A percentile compares a stretch with the other conserved stretches of the same genome.
Evolutionary conservation across 2,329 filamentous ascomycete species (phyloP).

Genomic region (Aspergillus floridensis): DNA sequence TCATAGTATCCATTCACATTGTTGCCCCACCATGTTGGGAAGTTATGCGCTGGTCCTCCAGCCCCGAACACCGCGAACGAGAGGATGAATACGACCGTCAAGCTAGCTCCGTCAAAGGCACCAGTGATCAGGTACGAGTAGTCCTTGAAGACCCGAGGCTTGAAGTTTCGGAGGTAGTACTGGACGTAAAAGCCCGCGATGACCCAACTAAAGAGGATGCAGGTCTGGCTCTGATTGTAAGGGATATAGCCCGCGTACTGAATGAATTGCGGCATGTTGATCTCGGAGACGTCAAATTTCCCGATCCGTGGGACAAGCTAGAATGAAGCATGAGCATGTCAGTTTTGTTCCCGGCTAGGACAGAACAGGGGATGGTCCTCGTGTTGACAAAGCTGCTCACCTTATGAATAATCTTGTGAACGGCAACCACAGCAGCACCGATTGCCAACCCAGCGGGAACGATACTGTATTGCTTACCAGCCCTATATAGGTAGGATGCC

Average conservation of each 20-base stretch:
- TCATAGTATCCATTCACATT: slow-evolving; percentile 2
- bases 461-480: slow-evolving; percentile 44
- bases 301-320: neutral
- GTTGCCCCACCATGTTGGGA: slow-evolving; percentile 41
- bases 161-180: slow-evolving; percentile 36
- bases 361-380: neutral
- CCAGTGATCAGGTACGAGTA: slow-evolving; percentile 45
- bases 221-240: slow-evolving; percentile 14
- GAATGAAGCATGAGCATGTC: too few relatives aligned
- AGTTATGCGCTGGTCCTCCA: slow-evolving; percentile 36
- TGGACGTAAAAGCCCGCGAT: slow-evolving; percentile 27
- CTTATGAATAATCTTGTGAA: slow-evolving; percentile 39
- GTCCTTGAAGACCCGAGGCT: slow-evolving; percentile 40
- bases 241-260: slow-evolving; percentile 8
- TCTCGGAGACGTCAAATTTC: slow-evolving; percentile 20
- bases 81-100: slow-evolving; percentile 43
- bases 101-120: slow-evolving; percentile 42
- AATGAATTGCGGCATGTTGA: slow-evolving; percentile 9
- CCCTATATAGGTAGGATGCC: slow-evolving; percentile 54
- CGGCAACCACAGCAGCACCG: slow-evolving; percentile 45
- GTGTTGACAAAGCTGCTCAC: neutral
- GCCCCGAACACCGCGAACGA: slow-evolving; percentile 48
- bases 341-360: neutral
- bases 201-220: slow-evolving; percentile 17
- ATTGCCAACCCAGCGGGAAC: slow-evolving; percentile 53